A percentile compares a stretch with the other conserved stretches of the same genome.
Conservation (phyloP, 352 stramenopile species). For the Globisporangium alternatum region DNA sequence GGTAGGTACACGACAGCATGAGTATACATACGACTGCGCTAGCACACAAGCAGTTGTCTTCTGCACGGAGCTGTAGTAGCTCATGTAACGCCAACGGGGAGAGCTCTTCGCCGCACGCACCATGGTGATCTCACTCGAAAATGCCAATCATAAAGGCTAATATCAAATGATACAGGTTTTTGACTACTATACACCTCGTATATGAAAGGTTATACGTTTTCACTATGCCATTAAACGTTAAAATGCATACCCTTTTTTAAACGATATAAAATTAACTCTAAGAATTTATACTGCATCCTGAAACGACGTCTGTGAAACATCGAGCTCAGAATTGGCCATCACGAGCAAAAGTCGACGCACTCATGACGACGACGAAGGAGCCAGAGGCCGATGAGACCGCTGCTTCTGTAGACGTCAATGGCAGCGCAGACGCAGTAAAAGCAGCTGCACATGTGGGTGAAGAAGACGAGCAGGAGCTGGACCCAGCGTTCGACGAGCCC, state of each 20-base stretch:
- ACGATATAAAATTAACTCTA: neutral
- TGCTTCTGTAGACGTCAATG: neutral
- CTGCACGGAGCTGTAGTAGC: neutral
- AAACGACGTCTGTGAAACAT: neutral
- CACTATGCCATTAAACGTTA: neutral
- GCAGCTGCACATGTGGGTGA: neutral
- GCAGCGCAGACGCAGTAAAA: neutral
- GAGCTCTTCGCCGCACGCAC: neutral
- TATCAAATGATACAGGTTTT: neutral
- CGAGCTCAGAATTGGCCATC: neutral
- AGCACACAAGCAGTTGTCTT: neutral
- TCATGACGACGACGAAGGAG: constrained; percentile 14
- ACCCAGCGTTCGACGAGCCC: constrained; percentile 18
- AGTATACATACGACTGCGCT: too few relatives aligned
- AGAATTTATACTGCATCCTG: neutral
- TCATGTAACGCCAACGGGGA: neutral
- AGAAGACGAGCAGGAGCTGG: constrained; percentile 17
- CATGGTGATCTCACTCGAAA: neutral
- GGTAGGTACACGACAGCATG: neutral
- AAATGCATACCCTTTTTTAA: too few relatives aligned
- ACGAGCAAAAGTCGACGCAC: neutral
- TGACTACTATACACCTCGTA: neutral
- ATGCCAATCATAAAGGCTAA: neutral
- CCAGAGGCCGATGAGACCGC: neutral
- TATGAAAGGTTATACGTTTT: neutral